Conservation (phyloP, 129 eudicot genomes). For the Artemisia tridentata region DNA sequence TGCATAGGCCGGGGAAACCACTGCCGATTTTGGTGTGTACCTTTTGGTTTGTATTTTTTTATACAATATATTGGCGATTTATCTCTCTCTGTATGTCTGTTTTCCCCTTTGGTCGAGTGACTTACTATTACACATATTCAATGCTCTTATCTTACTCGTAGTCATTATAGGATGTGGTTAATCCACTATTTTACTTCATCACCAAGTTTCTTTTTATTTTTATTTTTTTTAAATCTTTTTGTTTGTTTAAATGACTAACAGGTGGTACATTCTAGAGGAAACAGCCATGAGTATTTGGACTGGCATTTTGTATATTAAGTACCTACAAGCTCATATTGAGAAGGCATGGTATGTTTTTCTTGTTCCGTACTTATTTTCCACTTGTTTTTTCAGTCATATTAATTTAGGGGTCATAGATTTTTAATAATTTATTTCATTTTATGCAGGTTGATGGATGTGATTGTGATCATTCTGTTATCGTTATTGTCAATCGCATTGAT, state of each 20-base stretch:
- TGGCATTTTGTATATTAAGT: constrained; percentile 64
- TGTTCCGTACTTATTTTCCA: constrained; percentile 2
- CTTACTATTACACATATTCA: too few relatives aligned
- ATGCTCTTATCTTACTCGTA: too few relatives aligned
- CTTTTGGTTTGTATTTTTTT: background rate
- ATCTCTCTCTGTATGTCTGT: constrained; percentile 1
- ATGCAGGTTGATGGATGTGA: constrained; percentile 77
- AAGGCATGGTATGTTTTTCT: constrained; percentile 69
- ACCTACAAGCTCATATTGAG: constrained; percentile 60
- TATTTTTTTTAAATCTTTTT: background rate
- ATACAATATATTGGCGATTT: background rate
- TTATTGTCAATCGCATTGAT: constrained; percentile 56
- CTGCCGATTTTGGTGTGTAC: constrained; percentile 79
- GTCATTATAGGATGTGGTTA: background rate
- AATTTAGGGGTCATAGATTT: background rate
- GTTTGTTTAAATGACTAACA: constrained; percentile 29
- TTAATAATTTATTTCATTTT: constrained; percentile 5
- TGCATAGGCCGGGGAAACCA: constrained; percentile 95
- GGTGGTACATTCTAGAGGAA: constrained; percentile 96
- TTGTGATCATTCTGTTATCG: constrained; percentile 62
- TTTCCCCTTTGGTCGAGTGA: background rate
- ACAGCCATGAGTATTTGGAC: constrained; percentile 92
- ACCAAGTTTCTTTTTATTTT: background rate
- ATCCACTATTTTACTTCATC: background rate
- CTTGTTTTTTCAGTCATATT: constrained; percentile 19